Evolutionary conservation across 208 protist genomes (phyloP).

Genomic region (Leishmania tropica): DNA sequence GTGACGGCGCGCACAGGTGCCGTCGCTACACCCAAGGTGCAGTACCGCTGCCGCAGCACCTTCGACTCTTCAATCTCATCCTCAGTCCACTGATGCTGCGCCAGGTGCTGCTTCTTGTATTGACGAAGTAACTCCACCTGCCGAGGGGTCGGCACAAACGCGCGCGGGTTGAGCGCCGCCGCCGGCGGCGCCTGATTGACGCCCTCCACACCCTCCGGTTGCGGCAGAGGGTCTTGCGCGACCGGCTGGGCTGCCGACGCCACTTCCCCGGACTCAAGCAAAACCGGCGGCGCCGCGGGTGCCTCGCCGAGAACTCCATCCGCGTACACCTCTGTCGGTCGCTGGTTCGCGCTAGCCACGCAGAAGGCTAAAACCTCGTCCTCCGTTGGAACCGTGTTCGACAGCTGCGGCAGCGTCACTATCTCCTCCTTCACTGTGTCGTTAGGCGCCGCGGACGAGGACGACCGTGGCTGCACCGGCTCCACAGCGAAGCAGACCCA

Average conservation of each 20-base stretch:
- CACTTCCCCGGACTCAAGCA: not conserved
- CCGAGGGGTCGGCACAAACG: constrained; percentile 47
- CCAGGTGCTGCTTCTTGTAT: constrained; percentile 47
- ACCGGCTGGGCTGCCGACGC: not conserved
- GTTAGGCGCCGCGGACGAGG: not conserved
- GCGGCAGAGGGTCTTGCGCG: not conserved
- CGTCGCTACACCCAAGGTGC: constrained; percentile 32
- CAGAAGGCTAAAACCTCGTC: constrained; percentile 71
- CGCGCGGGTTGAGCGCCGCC: constrained; percentile 24
- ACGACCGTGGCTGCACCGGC: constrained; percentile 8
- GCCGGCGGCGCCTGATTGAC: not conserved
- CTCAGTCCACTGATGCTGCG: constrained; percentile 48
- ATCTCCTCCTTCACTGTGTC: constrained; percentile 40
- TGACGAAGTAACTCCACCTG: constrained; percentile 43
- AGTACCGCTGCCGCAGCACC: constrained; percentile 39
- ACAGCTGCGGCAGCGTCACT: constrained; percentile 58
- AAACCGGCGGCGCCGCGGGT: constrained; percentile 2
- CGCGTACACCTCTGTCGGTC: constrained; percentile 33
- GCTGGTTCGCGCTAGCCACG: constrained; percentile 24
- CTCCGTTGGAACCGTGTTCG: constrained; percentile 50
- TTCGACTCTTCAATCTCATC: constrained; percentile 51
- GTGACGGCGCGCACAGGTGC: constrained; percentile 40
- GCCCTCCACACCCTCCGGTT: not conserved
- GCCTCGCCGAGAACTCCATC: constrained; percentile 29
- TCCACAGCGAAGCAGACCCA: constrained; percentile 59